Conservation (phyloP, 495 filamentous ascomycete genomes). For the Tuber microsphaerosporum region DNA sequence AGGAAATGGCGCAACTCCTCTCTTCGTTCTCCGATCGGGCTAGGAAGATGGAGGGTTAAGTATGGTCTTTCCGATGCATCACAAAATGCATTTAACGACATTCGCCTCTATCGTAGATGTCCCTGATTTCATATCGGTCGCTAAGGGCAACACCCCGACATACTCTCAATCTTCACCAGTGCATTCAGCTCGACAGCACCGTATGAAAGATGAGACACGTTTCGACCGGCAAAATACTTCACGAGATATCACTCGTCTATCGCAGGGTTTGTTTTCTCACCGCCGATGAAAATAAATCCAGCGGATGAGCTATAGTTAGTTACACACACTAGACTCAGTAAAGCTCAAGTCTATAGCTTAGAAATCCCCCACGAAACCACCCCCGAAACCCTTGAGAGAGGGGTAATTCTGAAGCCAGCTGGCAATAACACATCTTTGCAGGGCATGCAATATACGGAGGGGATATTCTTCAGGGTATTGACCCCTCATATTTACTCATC, state of each 20-base stretch:
- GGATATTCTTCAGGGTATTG: not conserved
- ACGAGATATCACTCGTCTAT: not conserved
- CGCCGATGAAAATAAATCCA: not conserved
- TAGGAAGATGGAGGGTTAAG: not conserved
- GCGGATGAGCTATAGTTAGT: not conserved
- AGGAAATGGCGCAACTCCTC: slow-evolving; percentile 1
- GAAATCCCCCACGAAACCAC: not conserved
- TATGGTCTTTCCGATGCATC: not conserved
- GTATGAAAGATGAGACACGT: not conserved
- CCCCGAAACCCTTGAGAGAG: not conserved
- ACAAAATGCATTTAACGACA: not conserved
- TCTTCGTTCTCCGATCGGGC: not conserved
- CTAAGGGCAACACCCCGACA: not conserved
- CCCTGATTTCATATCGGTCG: not conserved
- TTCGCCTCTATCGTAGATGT: not conserved
- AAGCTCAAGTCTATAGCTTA: not conserved
- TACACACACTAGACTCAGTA: not conserved
- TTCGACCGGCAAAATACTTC: not conserved
- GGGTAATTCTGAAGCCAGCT: slow-evolving; percentile 6
- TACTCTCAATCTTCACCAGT: not conserved
- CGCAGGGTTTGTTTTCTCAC: not conserved
- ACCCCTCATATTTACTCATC: slow-evolving; percentile 3
- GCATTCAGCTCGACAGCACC: not conserved
- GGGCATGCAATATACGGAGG: not conserved
- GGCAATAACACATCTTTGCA: slow-evolving; percentile 3